Evolutionary conservation across 1,139 yeast species (phyloP).

Genomic region (Hanseniaspora gamundiae): DNA sequence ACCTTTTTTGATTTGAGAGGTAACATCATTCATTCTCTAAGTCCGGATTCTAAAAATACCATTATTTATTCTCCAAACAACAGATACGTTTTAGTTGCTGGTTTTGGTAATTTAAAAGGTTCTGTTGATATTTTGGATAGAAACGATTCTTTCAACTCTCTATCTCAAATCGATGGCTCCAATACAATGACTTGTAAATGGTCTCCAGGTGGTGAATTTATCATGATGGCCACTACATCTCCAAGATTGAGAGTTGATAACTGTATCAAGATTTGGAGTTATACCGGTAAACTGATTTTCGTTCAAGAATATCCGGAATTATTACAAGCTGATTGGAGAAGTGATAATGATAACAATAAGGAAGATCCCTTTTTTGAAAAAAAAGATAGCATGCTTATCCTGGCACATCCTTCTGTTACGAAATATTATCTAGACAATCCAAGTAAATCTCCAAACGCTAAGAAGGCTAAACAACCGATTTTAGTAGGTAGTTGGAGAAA

Average conservation of each 20-base stretch:
- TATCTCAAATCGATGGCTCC: constrained; percentile 77
- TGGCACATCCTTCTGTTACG: constrained; percentile 54
- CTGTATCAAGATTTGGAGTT: constrained; percentile 90
- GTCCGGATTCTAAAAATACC: constrained; percentile 83
- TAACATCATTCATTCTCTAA: constrained; percentile 69
- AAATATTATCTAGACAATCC: constrained; percentile 41
- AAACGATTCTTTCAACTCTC: constrained; percentile 68
- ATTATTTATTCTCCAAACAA: constrained; percentile 91
- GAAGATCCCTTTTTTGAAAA: constrained; percentile 27
- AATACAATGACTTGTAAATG: constrained; percentile 93
- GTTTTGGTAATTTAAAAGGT: constrained; percentile 97
- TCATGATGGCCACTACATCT: constrained; percentile 91
- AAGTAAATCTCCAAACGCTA: constrained; percentile 17
- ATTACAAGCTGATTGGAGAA: constrained; percentile 71
- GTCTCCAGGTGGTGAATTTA: constrained; percentile 96
- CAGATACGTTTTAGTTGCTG: constrained; percentile 81
- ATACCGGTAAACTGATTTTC: constrained; percentile 68
- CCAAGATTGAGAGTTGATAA: constrained; percentile 96
- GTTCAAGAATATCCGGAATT: constrained; percentile 73
- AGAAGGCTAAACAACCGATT: constrained; percentile 11
- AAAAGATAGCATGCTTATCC: constrained; percentile 18
- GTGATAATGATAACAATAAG: constrained; percentile 32
- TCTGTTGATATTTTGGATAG: constrained; percentile 92
- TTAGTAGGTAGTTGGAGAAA: constrained; percentile 6
- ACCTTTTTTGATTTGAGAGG: constrained; percentile 94